Conservation (phyloP, 73 alveolate species). For the Uronychia binucleata region DNA sequence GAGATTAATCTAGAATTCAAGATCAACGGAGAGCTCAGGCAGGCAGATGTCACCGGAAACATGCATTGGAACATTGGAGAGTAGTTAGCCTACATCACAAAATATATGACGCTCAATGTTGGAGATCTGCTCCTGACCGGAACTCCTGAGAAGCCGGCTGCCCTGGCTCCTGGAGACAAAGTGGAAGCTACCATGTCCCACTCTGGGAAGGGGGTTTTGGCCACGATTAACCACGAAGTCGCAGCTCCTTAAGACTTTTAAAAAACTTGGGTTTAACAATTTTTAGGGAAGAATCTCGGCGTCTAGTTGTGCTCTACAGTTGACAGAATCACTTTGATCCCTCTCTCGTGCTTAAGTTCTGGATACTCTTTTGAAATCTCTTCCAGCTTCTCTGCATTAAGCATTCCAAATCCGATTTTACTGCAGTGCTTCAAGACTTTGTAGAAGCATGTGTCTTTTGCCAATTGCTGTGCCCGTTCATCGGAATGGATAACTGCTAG, state of each 20-base stretch:
- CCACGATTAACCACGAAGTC: neutral
- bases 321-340: too few species aligned
- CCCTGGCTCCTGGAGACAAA: conserved; percentile 62
- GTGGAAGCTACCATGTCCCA: conserved; percentile 23
- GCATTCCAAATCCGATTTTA: neutral
- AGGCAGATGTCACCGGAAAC: conserved; percentile 71
- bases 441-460: neutral
- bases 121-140: conserved; percentile 90
- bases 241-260: neutral
- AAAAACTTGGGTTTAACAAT: too few species aligned
- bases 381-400: neutral
- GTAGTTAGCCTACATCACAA: conserved; percentile 58
- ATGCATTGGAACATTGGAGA: conserved; percentile 79
- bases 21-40: conserved; percentile 62
- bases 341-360: too few species aligned
- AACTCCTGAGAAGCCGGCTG: conserved; percentile 83
- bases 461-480: neutral
- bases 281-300: too few species aligned
- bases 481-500: neutral
- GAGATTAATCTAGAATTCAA: conserved; percentile 66
- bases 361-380: neutral
- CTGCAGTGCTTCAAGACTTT: neutral
- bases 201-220: conserved; percentile 29
- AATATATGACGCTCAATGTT: conserved; percentile 74
- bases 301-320: too few species aligned